Evolutionary conservation across 73 alveolate genomes (phyloP), one percentile per base, ranked within the genome.

Genomic region (Blepharisma stoltei): DNA sequence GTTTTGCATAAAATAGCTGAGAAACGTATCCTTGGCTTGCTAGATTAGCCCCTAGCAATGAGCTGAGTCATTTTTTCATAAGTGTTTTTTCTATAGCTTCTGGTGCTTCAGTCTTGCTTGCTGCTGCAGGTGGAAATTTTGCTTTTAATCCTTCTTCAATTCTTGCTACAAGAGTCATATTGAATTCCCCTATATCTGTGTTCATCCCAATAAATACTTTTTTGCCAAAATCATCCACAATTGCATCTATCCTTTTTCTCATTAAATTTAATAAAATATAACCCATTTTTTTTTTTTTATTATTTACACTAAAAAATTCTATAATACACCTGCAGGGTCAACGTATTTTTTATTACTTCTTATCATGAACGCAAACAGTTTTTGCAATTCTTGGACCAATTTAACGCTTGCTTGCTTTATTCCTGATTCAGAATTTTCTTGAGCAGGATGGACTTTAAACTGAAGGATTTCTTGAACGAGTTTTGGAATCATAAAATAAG

Each of bases 171-270:
- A 93, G 83, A 68, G 69, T 86, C 55, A 83, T 81, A 70, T 90
- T 73, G 83, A 93, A 90, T 81, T 93, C 98, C 27, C 95, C 98
- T 1, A 93, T 83, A 70, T 93, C 98, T 76, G 90, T 88, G 67
- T 93, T 84, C 55, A 89, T 96, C 20, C 96, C 96, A 25, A 92
- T 52, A 25, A 68, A 81, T 11, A 92, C 68, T 65, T 65, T 69
- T 70, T 87, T 76, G n/a, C 95, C 96, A 55, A 84, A 88, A 25
- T 93, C 96, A 77, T 89, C 95, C 46, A 87, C 90, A 6, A 89
- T 80, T n/a, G 82, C 54, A 11, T 78, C 67, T 47, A n/a, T n/a
- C n/a, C n/a, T n/a, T n/a, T n/a, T n/a, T n/a, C n/a, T n/a, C n/a
- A n/a, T n/a, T n/a, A n/a, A n/a, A n/a, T n/a, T n/a, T n/a, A n/a